phyloP scores from a whole-genome alignment of 768 basidiomycete species.

The Mycena chlorophos region DNA sequence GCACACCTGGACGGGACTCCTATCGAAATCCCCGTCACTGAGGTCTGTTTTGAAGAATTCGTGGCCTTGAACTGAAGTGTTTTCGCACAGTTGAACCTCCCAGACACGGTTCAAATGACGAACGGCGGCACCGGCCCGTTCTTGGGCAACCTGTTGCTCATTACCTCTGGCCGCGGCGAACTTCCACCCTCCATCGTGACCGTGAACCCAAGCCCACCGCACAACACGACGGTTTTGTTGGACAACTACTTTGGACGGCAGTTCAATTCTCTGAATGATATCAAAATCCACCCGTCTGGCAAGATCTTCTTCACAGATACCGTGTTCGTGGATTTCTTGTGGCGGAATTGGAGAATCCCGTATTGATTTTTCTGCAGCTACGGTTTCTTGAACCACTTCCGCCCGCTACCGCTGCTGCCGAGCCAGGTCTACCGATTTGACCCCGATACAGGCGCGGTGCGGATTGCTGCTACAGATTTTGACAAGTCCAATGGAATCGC shows the following conservation, averaged over 20 bases:
- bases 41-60: slow-evolving; percentile 26
- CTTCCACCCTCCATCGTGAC: slow-evolving; percentile 38
- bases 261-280: slow-evolving; percentile 73
- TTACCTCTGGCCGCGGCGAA: slow-evolving; percentile 56
- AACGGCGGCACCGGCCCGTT: slow-evolving; percentile 53
- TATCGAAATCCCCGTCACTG: slow-evolving; percentile 51
- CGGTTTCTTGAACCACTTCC: slow-evolving; percentile 65
- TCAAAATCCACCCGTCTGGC: slow-evolving; percentile 71
- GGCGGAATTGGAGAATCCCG: background rate
- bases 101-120: slow-evolving; percentile 64
- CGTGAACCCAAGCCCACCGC: slow-evolving; percentile 52
- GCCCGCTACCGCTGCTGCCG: slow-evolving; percentile 63
- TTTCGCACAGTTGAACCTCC: slow-evolving; percentile 51
- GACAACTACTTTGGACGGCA: slow-evolving; percentile 81
- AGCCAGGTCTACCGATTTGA: slow-evolving; percentile 80
- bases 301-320: slow-evolving; percentile 77
- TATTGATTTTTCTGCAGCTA: slow-evolving; percentile 4
- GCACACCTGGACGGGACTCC: slow-evolving; percentile 31
- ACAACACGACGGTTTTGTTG: slow-evolving; percentile 67
- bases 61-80: background rate
- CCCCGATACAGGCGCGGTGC: slow-evolving; percentile 60
- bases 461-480: slow-evolving; percentile 78
- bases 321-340: slow-evolving; percentile 36
- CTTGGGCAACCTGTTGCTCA: slow-evolving; percentile 45
- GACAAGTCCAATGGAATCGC: slow-evolving; percentile 71